These are phyloP conservation scores for Mentha longifolia DNA, from an alignment of 257 asterid genomes.

Conservation along the genomic window DNA sequence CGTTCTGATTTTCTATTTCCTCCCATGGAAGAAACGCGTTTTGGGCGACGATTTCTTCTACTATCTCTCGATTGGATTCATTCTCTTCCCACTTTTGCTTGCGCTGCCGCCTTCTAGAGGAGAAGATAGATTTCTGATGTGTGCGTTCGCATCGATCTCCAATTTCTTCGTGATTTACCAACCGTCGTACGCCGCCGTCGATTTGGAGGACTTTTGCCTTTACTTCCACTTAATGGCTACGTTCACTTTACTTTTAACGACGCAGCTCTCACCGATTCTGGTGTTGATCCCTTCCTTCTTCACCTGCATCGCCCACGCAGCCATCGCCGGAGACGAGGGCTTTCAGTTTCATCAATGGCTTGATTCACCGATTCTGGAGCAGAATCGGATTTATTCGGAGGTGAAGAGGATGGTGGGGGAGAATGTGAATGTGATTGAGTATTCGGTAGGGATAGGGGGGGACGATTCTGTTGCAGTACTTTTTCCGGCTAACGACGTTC, in stretches of 20 bases:
- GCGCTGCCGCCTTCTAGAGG: neutral
- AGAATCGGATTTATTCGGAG: neutral
- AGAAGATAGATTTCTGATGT: neutral
- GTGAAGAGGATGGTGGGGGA: neutral
- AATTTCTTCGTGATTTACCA: constrained; percentile 1
- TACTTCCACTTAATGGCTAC: neutral
- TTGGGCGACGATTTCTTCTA: neutral
- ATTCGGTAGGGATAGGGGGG: constrained; percentile 28
- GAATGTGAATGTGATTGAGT: constrained; percentile 8
- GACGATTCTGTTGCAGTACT: constrained; percentile 30
- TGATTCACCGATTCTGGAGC: neutral
- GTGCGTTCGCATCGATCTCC: no score
- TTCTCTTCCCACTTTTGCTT: neutral
- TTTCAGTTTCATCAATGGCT: constrained; percentile 7
- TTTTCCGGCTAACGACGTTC: constrained; percentile 22
- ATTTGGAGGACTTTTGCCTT: neutral
- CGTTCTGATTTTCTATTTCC: neutral
- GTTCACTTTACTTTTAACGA: neutral
- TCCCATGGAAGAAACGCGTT: neutral
- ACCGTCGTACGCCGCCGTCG: neutral
- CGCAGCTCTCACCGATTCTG: neutral
- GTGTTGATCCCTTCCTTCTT: neutral
- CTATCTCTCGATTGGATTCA: neutral
- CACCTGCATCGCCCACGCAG: neutral
- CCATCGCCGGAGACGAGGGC: constrained; percentile 25